Percentiles rank a stretch among this genome's conserved stretches.
Conservation (phyloP, 1,284 basidiomycete species). For the Pterula multifida region DNA sequence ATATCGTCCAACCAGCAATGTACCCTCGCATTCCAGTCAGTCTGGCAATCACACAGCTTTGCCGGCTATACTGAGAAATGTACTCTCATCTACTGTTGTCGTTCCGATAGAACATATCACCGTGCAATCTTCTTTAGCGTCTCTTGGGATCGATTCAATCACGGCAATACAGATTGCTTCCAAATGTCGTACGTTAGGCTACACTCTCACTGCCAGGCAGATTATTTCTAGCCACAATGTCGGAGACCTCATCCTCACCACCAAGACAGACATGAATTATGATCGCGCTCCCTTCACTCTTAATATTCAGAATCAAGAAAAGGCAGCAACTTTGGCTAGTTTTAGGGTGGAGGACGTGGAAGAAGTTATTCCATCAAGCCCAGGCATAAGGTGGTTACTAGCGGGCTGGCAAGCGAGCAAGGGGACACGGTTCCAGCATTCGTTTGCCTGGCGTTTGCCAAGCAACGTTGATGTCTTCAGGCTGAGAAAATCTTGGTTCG, state of each 20-base stretch:
- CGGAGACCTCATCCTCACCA: constrained; percentile 18
- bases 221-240: constrained; percentile 28
- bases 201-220: constrained; percentile 24
- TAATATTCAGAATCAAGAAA: background rate
- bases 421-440: constrained; percentile 31
- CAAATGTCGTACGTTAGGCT: constrained; percentile 23
- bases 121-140: constrained; percentile 22
- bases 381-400: constrained; percentile 21
- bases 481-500: constrained; percentile 25
- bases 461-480: constrained; percentile 17
- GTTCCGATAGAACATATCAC: constrained; percentile 14
- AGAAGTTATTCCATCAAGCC: background rate
- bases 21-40: background rate
- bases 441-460: constrained; percentile 28
- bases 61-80: background rate
- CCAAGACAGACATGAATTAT: background rate
- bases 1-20: background rate
- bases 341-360: background rate
- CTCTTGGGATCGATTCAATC: constrained; percentile 41
- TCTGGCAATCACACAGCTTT: background rate
- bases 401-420: constrained; percentile 32
- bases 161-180: constrained; percentile 34
- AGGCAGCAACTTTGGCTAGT: background rate
- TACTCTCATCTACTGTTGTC: constrained; percentile 1
- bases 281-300: constrained; percentile 20